These are phyloP conservation scores for Hygrophorus russula DNA, from an alignment of 768 basidiomycete species.

Conservation along the genomic window DNA sequence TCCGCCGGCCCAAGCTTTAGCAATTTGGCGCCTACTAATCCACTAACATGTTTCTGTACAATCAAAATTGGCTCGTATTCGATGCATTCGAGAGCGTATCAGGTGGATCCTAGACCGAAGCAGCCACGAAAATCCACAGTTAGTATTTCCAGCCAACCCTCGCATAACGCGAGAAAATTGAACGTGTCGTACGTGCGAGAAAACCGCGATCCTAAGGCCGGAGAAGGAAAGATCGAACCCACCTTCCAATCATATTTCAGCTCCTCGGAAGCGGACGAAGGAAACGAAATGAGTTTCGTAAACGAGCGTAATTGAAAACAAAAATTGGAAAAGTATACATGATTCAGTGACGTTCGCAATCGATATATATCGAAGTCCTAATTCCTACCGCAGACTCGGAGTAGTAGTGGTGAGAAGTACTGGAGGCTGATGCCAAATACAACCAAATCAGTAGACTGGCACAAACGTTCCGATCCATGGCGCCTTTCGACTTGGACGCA, in stretches of 20 bases:
- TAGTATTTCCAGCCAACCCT: background rate
- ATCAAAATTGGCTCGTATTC: no score
- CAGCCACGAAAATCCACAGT: background rate
- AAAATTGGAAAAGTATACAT: no score
- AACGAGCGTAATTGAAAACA: no score
- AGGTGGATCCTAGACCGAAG: background rate
- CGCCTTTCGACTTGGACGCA: constrained; percentile 90
- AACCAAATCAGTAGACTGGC: constrained; percentile 1
- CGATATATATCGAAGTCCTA: constrained; percentile 2
- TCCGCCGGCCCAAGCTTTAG: no score
- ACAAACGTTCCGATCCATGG: constrained; percentile 21
- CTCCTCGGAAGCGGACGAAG: constrained; percentile 7
- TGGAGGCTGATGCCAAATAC: background rate
- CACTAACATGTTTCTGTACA: no score
- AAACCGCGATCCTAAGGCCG: constrained; percentile 24
- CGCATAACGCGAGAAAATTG: constrained; percentile 2
- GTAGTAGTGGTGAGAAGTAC: no score
- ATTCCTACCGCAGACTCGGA: no score
- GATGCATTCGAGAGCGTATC: no score
- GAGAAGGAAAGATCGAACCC: constrained; percentile 11
- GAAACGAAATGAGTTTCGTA: constrained; percentile 3
- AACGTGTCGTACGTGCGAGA: constrained; percentile 13
- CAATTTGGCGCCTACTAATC: no score
- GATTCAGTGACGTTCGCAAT: background rate
- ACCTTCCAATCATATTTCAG: constrained; percentile 5